Conservation (phyloP, 805 yeast genomes). For the Kazachstania martiniae region DNA sequence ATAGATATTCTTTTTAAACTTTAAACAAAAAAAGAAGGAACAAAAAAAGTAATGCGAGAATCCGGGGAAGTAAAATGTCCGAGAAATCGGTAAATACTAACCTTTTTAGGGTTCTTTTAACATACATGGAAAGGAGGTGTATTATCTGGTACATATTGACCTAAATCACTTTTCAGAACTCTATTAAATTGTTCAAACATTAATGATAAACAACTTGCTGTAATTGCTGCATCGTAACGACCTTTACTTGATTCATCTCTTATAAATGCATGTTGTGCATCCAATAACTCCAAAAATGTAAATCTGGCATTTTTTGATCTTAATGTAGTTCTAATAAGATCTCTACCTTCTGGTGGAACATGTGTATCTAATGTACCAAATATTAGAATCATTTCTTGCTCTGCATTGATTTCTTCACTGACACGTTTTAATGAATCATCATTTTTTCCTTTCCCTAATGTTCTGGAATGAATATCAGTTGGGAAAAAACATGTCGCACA, state of each 20-base stretch:
- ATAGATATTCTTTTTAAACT: too few relatives aligned
- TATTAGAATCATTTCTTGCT: conserved; percentile 51
- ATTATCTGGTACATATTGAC: conserved; percentile 45
- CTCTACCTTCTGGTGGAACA: conserved; percentile 71
- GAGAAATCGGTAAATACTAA: too few relatives aligned
- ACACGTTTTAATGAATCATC: conserved; percentile 54
- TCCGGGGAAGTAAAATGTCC: too few relatives aligned
- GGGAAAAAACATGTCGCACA: conserved; percentile 73
- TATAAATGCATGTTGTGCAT: conserved; percentile 77
- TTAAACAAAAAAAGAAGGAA: too few relatives aligned
- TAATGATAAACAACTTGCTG: conserved; percentile 56
- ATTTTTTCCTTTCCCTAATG: conserved; percentile 50
- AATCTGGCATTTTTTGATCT: conserved; percentile 50
- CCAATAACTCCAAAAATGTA: conserved; percentile 64
- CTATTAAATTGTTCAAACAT: conserved; percentile 62
- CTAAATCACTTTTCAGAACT: conserved; percentile 53
- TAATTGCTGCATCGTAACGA: conserved; percentile 71
- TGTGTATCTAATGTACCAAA: conserved; percentile 75
- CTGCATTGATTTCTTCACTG: conserved; percentile 41
- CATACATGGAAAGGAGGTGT: conserved; percentile 54
- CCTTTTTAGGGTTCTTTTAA: too few relatives aligned
- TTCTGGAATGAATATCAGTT: conserved; percentile 64
- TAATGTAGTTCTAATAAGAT: conserved; percentile 50
- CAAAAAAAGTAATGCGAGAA: too few relatives aligned
- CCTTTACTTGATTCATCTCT: conserved; percentile 73